Conservation (phyloP, 805 yeast genomes). For the Saturnispora quitensis region DNA sequence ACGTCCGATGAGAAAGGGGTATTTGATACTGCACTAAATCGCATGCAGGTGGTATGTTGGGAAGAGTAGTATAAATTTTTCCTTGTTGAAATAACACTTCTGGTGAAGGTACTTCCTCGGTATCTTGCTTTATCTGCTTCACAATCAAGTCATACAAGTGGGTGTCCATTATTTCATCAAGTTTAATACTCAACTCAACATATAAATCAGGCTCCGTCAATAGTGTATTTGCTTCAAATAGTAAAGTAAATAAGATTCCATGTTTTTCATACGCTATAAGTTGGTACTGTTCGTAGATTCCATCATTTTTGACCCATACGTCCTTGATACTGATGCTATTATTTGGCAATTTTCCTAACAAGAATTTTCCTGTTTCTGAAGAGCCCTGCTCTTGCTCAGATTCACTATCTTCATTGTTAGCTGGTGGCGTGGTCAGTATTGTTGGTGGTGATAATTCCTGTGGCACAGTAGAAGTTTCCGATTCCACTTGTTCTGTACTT, state of each 20-base stretch:
- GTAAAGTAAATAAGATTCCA: slow-evolving; percentile 22
- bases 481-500: neutral
- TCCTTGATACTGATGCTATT: neutral
- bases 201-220: slow-evolving; percentile 5
- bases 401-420: neutral
- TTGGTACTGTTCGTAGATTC: slow-evolving; percentile 9
- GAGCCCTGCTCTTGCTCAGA: slow-evolving; percentile 5
- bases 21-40: slow-evolving; percentile 7
- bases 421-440: neutral
- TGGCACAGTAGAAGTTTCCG: neutral
- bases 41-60: slow-evolving; percentile 19
- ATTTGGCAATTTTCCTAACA: neutral
- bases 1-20: slow-evolving; percentile 2
- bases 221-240: slow-evolving; percentile 12
- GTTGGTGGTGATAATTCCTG: neutral
- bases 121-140: slow-evolving; percentile 16
- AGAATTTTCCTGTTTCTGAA: neutral
- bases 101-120: slow-evolving; percentile 11
- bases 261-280: slow-evolving; percentile 24
- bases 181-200: slow-evolving; percentile 11
- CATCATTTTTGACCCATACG: neutral
- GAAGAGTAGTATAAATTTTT: slow-evolving; percentile 21
- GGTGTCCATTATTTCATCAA: slow-evolving; percentile 17
- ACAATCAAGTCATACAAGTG: slow-evolving; percentile 22
- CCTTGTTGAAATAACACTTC: slow-evolving; percentile 19